These are phyloP conservation scores for Suaeda aralocaspica DNA, from an alignment of 148 eudicot genomes.

Conservation along the genomic window DNA sequence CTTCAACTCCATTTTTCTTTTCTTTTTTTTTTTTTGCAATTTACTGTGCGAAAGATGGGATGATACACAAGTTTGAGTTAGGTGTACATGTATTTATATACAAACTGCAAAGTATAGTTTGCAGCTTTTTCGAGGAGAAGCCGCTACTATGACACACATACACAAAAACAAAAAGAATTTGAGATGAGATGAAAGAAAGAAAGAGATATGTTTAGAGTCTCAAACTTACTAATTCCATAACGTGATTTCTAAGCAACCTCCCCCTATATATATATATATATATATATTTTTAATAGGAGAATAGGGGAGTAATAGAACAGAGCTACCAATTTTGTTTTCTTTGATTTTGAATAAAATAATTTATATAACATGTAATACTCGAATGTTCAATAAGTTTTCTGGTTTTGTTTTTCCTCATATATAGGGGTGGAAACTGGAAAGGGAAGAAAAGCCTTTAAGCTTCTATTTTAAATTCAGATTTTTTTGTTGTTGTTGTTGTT, in stretches of 20 bases:
- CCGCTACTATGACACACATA: background rate
- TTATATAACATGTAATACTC: no score
- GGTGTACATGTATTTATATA: background rate
- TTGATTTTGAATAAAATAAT: no score
- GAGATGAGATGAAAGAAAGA: no score
- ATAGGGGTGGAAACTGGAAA: background rate
- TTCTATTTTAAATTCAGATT: background rate
- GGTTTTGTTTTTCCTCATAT: background rate
- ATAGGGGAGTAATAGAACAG: no score
- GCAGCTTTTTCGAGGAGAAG: slow-evolving; percentile 3
- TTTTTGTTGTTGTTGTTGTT: no score
- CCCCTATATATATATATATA: background rate
- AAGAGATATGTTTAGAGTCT: no score
- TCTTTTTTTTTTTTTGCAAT: background rate
- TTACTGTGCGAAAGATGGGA: no score
- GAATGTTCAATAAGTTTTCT: no score
- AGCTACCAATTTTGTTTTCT: no score
- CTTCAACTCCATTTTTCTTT: slow-evolving; percentile 14
- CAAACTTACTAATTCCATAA: background rate
- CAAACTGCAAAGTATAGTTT: background rate
- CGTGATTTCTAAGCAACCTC: slow-evolving; percentile 15
- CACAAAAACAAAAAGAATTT: no score
- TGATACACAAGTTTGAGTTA: no score
- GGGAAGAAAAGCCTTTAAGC: slow-evolving; percentile 12
- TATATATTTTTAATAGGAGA: no score